Evolutionary conservation across 2,329 filamentous ascomycete genomes (phyloP).

Genomic region (Sporothrix brasiliensis): DNA sequence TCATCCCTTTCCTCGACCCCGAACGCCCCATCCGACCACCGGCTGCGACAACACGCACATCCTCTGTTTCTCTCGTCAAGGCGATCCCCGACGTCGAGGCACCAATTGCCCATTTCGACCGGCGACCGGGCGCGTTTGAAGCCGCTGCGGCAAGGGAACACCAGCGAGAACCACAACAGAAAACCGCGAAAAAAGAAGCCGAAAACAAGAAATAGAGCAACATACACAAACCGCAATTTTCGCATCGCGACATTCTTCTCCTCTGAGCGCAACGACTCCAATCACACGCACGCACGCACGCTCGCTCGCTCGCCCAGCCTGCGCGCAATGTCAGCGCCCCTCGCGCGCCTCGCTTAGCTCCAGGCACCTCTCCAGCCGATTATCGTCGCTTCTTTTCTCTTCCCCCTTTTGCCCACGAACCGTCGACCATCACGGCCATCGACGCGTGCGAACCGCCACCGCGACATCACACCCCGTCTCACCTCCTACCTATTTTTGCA

Average conservation of each 20-base stretch:
- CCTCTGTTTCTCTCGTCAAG: neutral
- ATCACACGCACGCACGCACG: neutral
- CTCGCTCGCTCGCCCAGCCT: neutral
- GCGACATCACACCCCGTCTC: neutral
- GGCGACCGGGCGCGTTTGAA: slow-evolving; percentile 7
- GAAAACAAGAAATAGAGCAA: neutral
- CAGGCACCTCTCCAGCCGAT: neutral
- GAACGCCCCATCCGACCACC: slow-evolving; percentile 1
- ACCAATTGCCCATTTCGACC: slow-evolving; percentile 14
- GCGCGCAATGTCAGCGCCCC: slow-evolving; percentile 21
- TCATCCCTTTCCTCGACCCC: neutral
- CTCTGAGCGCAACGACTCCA: neutral
- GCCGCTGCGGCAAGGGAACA: neutral
- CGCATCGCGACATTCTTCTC: neutral
- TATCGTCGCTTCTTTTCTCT: neutral
- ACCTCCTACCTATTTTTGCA: no score
- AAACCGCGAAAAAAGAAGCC: neutral
- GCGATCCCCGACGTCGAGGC: neutral
- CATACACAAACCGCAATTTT: neutral
- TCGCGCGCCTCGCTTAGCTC: slow-evolving; percentile 23
- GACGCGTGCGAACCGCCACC: slow-evolving; percentile 12
- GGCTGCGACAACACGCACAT: neutral
- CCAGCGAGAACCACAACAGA: neutral
- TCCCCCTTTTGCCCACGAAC: neutral
- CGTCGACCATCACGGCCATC: neutral